Conservation (phyloP, 2,329 filamentous ascomycete genomes). For the Pestalotiopsis sp. region DNA sequence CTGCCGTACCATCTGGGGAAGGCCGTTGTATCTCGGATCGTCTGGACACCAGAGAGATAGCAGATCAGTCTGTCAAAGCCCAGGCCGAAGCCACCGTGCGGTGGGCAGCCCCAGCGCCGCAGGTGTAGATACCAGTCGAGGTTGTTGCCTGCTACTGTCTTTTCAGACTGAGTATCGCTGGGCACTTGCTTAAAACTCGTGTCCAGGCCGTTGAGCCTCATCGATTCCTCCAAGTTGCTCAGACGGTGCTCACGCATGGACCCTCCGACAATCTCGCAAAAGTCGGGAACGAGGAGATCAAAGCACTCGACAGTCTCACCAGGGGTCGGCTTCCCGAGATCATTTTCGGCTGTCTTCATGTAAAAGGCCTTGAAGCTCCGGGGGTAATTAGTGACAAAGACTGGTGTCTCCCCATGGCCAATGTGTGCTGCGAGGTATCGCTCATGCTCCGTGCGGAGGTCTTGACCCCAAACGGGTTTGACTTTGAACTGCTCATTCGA, state of each 20-base stretch:
- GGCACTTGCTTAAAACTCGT: constrained; percentile 22
- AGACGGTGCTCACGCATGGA: constrained; percentile 86
- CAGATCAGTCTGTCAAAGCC: constrained; percentile 86
- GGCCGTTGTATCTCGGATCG: constrained; percentile 81
- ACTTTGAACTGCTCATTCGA: constrained; percentile 67
- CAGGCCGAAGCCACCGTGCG: constrained; percentile 88
- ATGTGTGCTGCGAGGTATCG: constrained; percentile 73
- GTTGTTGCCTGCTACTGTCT: constrained; percentile 29
- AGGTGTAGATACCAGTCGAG: constrained; percentile 89
- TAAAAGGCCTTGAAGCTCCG: constrained; percentile 89
- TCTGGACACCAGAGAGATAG: constrained; percentile 80
- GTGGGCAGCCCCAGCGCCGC: constrained; percentile 86
- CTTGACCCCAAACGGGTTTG: constrained; percentile 69
- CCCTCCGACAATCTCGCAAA: constrained; percentile 86
- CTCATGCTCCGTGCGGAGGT: constrained; percentile 91
- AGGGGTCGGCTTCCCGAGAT: constrained; percentile 15
- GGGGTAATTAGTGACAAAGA: constrained; percentile 96
- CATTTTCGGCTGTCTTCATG: constrained; percentile 50
- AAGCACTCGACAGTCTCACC: constrained; percentile 80
- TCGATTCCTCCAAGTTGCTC: constrained; percentile 66
- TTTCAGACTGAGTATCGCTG: constrained; percentile 32
- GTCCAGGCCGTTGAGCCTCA: constrained; percentile 68
- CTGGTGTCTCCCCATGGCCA: constrained; percentile 59
- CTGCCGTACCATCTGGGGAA: constrained; percentile 77
- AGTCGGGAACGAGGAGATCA: constrained; percentile 82